Evolutionary conservation across 2,329 filamentous ascomycete species (phyloP).

Genomic region (Aschersonia sp.): DNA sequence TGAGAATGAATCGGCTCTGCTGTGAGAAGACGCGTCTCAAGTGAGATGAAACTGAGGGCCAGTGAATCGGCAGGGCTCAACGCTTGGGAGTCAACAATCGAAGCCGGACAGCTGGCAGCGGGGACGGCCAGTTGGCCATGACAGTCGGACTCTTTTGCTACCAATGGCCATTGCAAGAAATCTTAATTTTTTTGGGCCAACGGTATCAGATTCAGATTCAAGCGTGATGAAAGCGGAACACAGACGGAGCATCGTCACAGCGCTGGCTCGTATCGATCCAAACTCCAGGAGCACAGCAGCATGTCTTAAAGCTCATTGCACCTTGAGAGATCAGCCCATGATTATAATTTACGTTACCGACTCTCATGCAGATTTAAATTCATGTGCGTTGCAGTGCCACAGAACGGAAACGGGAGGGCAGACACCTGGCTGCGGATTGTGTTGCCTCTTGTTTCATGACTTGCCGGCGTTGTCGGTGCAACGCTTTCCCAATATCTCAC

Average conservation of each 20-base stretch:
- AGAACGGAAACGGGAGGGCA: not conserved
- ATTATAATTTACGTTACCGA: no score
- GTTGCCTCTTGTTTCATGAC: not conserved
- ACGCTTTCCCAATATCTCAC: not conserved
- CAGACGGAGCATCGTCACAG: no score
- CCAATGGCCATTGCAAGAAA: not conserved
- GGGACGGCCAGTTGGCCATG: not conserved
- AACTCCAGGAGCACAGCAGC: no score
- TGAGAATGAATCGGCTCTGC: not conserved
- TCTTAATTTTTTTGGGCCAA: not conserved
- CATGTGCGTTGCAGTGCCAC: not conserved
- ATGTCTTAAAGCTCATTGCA: no score
- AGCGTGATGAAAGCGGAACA: not conserved
- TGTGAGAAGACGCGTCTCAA: not conserved
- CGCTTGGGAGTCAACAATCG: not conserved
- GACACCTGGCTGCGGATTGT: not conserved
- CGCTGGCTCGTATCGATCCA: no score
- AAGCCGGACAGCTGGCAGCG: not conserved
- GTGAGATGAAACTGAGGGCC: not conserved
- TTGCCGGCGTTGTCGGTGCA: not conserved
- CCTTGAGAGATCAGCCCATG: no score
- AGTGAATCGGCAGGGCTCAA: not conserved
- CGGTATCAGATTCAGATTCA: not conserved
- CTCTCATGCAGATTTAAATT: not conserved
- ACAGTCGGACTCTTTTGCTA: not conserved